These are phyloP conservation scores for Obelidium mucronatum DNA, from an alignment of 192 early-diverging fungal genomes.

Conservation along the genomic window DNA sequence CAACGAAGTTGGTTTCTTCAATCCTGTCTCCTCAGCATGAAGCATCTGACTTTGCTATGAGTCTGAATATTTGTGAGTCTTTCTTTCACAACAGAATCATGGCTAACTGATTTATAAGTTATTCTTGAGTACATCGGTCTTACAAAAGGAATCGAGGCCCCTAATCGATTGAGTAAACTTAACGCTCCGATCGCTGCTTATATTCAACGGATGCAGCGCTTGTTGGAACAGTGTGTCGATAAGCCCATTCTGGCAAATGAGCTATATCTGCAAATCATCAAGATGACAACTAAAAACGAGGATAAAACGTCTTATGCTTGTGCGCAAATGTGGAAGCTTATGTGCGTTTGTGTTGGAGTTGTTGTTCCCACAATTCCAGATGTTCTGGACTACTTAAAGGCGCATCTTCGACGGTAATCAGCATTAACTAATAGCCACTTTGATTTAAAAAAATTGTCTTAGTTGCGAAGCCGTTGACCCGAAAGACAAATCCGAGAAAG, in stretches of 20 bases:
- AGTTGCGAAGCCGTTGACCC: conserved; percentile 41
- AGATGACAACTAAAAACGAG: conserved; percentile 49
- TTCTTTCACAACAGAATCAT: neutral
- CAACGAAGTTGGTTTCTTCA: conserved; percentile 38
- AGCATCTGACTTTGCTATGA: conserved; percentile 44
- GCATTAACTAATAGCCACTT: too few species aligned
- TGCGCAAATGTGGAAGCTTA: conserved; percentile 51
- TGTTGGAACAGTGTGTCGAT: conserved; percentile 46
- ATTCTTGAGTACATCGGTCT: conserved; percentile 14
- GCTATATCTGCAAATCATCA: conserved; percentile 57
- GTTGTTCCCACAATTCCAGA: conserved; percentile 39
- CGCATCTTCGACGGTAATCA: conserved; percentile 52
- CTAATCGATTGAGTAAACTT: neutral
- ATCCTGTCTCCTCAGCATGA: conserved; percentile 36
- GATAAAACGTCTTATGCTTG: conserved; percentile 36
- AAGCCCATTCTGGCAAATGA: conserved; percentile 44
- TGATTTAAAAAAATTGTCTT: conserved; percentile 36
- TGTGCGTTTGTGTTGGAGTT: conserved; percentile 47
- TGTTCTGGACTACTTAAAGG: conserved; percentile 55
- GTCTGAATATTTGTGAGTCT: conserved; percentile 21
- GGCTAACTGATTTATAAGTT: neutral
- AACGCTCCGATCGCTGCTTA: neutral
- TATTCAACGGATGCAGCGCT: conserved; percentile 38
- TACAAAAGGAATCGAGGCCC: neutral
- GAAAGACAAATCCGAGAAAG: conserved; percentile 41